phyloP scores from a whole-genome alignment of 2,329 filamentous ascomycete genomes.

The Ophiosphaerella korrae region DNA sequence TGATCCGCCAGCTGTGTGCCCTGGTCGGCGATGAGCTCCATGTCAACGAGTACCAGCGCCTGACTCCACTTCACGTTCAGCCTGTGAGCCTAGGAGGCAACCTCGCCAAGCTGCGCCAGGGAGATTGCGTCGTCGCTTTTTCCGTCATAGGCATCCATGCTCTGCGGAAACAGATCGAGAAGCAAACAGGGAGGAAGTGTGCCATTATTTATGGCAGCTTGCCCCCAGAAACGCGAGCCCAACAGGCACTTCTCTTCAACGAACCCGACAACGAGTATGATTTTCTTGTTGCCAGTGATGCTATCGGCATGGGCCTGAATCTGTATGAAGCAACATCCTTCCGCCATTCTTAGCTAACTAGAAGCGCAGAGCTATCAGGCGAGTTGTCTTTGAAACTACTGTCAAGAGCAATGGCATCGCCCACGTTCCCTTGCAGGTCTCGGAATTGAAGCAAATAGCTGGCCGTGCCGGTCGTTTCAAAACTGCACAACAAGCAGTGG shows the following conservation, averaged over 20 bases:
- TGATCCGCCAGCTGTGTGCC: conserved; percentile 78
- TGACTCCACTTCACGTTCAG: conserved; percentile 77
- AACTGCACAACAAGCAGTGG: conserved; percentile 65
- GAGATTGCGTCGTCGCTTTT: conserved; percentile 89
- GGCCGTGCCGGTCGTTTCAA: conserved; percentile 88
- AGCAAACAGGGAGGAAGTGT: conserved; percentile 74
- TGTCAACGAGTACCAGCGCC: conserved; percentile 80
- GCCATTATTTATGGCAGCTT: conserved; percentile 92
- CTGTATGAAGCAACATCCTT: conserved; percentile 59
- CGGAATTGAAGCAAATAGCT: conserved; percentile 92
- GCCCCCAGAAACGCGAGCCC: conserved; percentile 88
- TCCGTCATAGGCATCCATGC: conserved; percentile 81
- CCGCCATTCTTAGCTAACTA: conserved; percentile 14
- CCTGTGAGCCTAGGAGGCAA: conserved; percentile 65
- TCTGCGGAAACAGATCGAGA: conserved; percentile 78
- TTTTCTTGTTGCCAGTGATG: conserved; percentile 89
- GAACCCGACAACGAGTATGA: conserved; percentile 96
- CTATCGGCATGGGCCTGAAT: conserved; percentile 97
- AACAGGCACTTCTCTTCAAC: conserved; percentile 93
- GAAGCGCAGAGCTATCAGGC: conserved; percentile 70
- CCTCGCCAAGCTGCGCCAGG: conserved; percentile 76
- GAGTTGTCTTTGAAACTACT: conserved; percentile 82
- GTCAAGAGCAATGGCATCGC: conserved; percentile 71
- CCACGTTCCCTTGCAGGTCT: conserved; percentile 65
- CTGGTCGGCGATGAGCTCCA: conserved; percentile 81